These are phyloP conservation scores for Platanus orientalis DNA, from an alignment of 164 flowering plant species.

Conservation along the genomic window DNA sequence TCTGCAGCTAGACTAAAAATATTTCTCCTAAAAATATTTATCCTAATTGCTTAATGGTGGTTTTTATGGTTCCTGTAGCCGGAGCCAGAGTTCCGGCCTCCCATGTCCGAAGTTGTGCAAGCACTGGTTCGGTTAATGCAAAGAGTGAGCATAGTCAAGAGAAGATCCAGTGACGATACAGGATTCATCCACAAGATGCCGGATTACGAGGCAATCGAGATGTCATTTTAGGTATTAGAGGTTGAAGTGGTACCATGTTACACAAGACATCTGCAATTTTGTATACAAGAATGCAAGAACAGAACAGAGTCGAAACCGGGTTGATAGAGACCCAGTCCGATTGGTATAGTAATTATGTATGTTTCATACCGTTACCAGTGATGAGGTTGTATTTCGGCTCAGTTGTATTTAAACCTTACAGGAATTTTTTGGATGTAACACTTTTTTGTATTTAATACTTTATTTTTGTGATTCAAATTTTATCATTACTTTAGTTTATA, in stretches of 20 bases:
- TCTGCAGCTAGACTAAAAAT: neutral
- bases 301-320: too few species aligned
- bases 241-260: neutral
- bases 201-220: constrained; percentile 66
- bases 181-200: constrained; percentile 63
- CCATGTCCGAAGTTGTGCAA: constrained; percentile 97
- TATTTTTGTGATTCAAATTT: too few species aligned
- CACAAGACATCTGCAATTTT: neutral
- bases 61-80: constrained; percentile 45
- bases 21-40: neutral
- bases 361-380: too few species aligned
- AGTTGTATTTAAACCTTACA: too few species aligned
- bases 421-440: too few species aligned
- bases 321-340: too few species aligned
- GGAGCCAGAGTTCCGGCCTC: constrained; percentile 95
- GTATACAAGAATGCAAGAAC: neutral
- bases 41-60: neutral
- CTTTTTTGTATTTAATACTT: too few species aligned
- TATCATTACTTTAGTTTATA: too few species aligned
- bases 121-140: constrained; percentile 84
- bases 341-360: too few species aligned
- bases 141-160: constrained; percentile 69
- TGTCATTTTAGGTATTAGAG: constrained; percentile 36
- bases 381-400: too few species aligned
- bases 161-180: constrained; percentile 76